These are phyloP conservation scores for Magnolia kwangsiensis DNA, from an alignment of 164 flowering plant species.

Conservation along the genomic window DNA sequence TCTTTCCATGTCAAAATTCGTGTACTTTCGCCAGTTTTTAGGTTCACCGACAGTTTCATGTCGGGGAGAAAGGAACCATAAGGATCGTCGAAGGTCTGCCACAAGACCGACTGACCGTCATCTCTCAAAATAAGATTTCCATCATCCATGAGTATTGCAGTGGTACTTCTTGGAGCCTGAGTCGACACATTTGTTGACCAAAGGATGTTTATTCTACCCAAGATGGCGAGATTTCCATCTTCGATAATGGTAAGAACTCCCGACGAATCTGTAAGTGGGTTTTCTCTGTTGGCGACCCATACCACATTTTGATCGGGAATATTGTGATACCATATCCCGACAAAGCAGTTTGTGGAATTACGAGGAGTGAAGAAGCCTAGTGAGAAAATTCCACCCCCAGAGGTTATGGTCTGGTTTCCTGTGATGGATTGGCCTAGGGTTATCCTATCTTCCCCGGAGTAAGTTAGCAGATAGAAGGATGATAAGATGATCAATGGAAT, in stretches of 20 bases:
- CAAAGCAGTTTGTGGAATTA: conserved; percentile 12
- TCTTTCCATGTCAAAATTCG: conserved; percentile 5
- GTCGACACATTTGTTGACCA: conserved; percentile 2
- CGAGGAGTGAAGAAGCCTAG: conserved; percentile 21
- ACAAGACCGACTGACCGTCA: background rate
- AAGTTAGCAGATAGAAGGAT: no score
- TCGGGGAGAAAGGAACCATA: conserved; percentile 27
- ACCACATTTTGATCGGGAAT: conserved; percentile 22
- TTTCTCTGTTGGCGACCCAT: conserved; percentile 64
- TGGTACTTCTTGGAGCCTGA: conserved; percentile 6
- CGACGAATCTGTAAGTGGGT: conserved; percentile 36
- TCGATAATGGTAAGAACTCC: conserved; percentile 22
- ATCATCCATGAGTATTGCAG: conserved; percentile 31
- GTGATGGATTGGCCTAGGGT: background rate
- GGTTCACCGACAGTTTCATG: conserved; percentile 25
- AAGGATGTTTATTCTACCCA: background rate
- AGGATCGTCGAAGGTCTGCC: conserved; percentile 11
- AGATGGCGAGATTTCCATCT: conserved; percentile 28
- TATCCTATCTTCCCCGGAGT: no score
- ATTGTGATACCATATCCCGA: conserved; percentile 24
- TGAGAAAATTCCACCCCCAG: conserved; percentile 3
- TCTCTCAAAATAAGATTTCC: conserved; percentile 45
- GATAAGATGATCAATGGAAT: no score
- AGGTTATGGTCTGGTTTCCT: conserved; percentile 2
- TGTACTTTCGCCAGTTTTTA: conserved; percentile 9